Base-by-base conservation (phyloP, 495 filamentous ascomycete genomes). In the Sabuloglossum arenarium region DNA sequence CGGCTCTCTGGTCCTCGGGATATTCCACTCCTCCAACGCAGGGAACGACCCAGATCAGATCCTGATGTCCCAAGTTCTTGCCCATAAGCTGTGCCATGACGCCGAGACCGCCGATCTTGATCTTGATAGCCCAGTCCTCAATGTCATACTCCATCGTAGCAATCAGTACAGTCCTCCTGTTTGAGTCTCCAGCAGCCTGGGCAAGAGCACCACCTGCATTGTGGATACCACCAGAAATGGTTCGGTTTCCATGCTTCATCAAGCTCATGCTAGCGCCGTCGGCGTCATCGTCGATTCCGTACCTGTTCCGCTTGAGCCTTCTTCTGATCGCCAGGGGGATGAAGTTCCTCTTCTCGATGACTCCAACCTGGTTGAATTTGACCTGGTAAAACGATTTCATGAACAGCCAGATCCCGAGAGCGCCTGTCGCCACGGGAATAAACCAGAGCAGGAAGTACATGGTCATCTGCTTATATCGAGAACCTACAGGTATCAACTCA, bases 121-220 rank as follows among this genome's bases (percentile, higher is more conserved):
- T 78, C 63, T 80, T 84, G 62, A 85, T 82, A 0, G 64, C 70
- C 74, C 80, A 84, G 61, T 84, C 81, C 37, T 82, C 79, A 58
- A 85, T 81, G 54, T 83, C 78, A 62, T 84, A 85, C 63, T 84
- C 81, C 75, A 85, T 82, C 21, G 80, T 84, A 6, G 80, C 72
- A 54, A 75, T 73, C 29, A 75, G 62, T 3, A 75, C 69, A 19
- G 65, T 69, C 14, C 69, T 63, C 19, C 65, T 60, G 11, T 57
- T 61, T 4, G 32, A 37, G 16, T 59, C 28, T 14, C 53, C 53
- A 25, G 53, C 53, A 34, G 27, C 53, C 53, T 30, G 27, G 10
- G 27, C 27, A 25, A 55, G 53, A 14, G 53, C 53, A 37, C 12
- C 34, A 14, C 34, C 12, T 14, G 12, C 34, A 37, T 14, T 9